Conservation (phyloP, 345 rosid species). For the Populus pruinosa region DNA sequence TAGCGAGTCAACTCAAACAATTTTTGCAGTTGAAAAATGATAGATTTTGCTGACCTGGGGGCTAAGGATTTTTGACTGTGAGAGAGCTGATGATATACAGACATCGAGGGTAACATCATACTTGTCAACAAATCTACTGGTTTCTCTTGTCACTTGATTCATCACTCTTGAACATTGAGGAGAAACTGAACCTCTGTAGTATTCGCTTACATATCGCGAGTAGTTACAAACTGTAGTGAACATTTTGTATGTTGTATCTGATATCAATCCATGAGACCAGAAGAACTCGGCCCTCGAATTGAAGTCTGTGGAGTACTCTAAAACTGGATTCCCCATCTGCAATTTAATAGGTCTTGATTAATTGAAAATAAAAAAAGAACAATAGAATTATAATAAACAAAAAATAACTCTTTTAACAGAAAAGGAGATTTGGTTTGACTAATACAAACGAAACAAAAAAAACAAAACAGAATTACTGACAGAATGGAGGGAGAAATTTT, state of each 20-base stretch:
- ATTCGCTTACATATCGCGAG: conserved; percentile 85
- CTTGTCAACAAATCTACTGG: conserved; percentile 86
- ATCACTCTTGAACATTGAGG: conserved; percentile 76
- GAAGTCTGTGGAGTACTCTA: conserved; percentile 82
- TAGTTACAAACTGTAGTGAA: conserved; percentile 85
- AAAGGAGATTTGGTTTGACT: not conserved
- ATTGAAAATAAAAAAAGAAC: not conserved
- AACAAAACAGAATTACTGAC: not conserved
- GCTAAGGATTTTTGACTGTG: conserved; percentile 67
- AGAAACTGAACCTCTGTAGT: conserved; percentile 71
- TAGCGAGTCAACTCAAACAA: conserved; percentile 4
- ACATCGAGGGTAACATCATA: conserved; percentile 97
- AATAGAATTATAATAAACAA: not conserved
- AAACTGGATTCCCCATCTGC: conserved; percentile 92
- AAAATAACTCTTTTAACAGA: not conserved
- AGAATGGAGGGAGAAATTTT: not conserved
- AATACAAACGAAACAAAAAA: not conserved
- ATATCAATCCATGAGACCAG: conserved; percentile 97
- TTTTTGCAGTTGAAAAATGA: not conserved
- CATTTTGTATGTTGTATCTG: conserved; percentile 82
- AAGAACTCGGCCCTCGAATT: conserved; percentile 93
- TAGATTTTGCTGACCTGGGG: conserved; percentile 50
- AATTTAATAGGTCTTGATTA: not conserved
- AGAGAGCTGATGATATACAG: conserved; percentile 72
- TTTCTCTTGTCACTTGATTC: conserved; percentile 75